phyloP scores from a whole-genome alignment of 352 stramenopile species.

The Phytophthora multivora region DNA sequence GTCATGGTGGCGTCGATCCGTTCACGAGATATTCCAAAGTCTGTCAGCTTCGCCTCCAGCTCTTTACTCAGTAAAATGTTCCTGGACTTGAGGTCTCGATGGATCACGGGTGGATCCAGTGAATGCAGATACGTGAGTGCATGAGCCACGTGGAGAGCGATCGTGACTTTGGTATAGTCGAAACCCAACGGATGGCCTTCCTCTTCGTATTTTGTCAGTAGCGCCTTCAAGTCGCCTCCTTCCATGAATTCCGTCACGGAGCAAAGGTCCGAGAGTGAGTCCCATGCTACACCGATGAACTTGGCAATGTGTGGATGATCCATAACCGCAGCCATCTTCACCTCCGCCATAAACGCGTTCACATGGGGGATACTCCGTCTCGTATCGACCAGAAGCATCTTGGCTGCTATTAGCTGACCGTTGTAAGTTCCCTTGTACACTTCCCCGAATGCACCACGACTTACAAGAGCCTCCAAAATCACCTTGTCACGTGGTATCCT shows the following conservation, averaged over 20 bases:
- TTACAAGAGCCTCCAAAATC: conserved; percentile 2
- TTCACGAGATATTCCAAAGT: conserved; percentile 54
- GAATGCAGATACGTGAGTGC: conserved; percentile 23
- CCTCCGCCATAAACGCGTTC: conserved; percentile 18
- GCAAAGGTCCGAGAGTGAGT: conserved; percentile 18
- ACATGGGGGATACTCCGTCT: conserved; percentile 17
- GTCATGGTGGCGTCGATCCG: conserved; percentile 17
- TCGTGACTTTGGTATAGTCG: conserved; percentile 14
- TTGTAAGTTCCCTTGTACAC: conserved; percentile 16
- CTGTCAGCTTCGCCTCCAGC: conserved; percentile 49
- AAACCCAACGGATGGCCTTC: conserved; percentile 9
- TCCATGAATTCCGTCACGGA: conserved; percentile 21
- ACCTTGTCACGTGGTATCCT: conserved; percentile 22
- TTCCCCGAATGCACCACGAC: conserved; percentile 12
- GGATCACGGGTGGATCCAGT: conserved; percentile 50
- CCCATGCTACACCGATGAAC: conserved; percentile 17
- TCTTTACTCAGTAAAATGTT: conserved; percentile 53
- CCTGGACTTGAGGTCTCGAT: conserved; percentile 74
- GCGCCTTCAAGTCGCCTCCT: conserved; percentile 15
- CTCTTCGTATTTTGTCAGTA: conserved; percentile 4
- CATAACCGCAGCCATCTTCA: conserved; percentile 16
- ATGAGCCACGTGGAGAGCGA: conserved; percentile 17
- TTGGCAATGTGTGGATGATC: conserved; percentile 16
- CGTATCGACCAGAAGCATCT: conserved; percentile 11
- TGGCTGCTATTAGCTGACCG: conserved; percentile 6